phyloP scores from a whole-genome alignment of 2,329 filamentous ascomycete genomes.

The Monosporascus sp. region DNA sequence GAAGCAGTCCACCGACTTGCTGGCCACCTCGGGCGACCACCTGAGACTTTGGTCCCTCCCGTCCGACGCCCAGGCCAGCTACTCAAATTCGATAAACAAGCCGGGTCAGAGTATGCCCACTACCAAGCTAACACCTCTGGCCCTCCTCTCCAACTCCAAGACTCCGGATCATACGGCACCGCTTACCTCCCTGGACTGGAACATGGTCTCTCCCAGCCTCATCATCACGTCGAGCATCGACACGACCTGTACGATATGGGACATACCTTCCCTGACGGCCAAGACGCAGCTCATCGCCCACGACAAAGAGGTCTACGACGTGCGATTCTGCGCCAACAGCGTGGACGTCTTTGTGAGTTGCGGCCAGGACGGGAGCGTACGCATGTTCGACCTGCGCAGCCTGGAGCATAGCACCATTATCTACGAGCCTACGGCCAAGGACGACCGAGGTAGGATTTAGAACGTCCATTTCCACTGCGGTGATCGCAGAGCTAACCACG shows the following conservation, averaged over 20 bases:
- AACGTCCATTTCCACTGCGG: neutral
- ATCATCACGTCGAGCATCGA: constrained; percentile 99
- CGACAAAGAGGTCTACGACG: constrained; percentile 98
- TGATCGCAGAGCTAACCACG: constrained; percentile 1
- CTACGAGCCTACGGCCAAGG: constrained; percentile 92
- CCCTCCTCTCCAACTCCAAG: constrained; percentile 93
- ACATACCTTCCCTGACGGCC: constrained; percentile 93
- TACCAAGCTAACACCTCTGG: constrained; percentile 84
- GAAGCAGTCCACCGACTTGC: constrained; percentile 90
- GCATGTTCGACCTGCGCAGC: constrained; percentile 97
- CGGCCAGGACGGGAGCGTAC: constrained; percentile 92
- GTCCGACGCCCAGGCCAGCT: constrained; percentile 51
- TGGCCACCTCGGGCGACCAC: constrained; percentile 94
- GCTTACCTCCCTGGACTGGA: constrained; percentile 95
- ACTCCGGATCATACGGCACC: constrained; percentile 97
- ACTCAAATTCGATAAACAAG: constrained; percentile 64
- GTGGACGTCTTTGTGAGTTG: constrained; percentile 99
- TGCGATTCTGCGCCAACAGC: constrained; percentile 94
- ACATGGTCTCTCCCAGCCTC: constrained; percentile 89
- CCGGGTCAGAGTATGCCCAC: constrained; percentile 52
- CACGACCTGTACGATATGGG: constrained; percentile 99
- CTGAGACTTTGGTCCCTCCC: constrained; percentile 91
- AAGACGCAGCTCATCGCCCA: constrained; percentile 98
- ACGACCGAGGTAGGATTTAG: constrained; percentile 55
- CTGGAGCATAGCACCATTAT: constrained; percentile 98